Conservation (phyloP, 805 yeast species). For the Isabelozyma gotoi region DNA sequence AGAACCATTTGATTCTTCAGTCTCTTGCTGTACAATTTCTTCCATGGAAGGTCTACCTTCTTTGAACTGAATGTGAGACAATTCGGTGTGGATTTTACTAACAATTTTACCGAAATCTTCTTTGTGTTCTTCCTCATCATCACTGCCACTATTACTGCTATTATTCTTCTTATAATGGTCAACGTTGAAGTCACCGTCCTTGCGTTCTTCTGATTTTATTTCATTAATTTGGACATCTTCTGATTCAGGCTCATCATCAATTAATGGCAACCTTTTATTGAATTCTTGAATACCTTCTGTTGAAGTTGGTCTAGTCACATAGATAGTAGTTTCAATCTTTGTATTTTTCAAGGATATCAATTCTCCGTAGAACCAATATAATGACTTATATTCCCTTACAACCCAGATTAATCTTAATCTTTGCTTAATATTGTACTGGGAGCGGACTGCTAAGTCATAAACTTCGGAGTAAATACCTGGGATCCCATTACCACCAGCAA, state of each 20-base stretch:
- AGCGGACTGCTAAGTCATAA: constrained; percentile 21
- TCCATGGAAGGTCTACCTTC: constrained; percentile 51
- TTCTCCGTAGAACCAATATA: constrained; percentile 50
- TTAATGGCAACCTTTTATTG: neutral
- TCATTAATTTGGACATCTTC: neutral
- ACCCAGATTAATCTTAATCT: constrained; percentile 59
- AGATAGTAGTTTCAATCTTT: constrained; percentile 26
- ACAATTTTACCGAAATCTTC: constrained; percentile 1
- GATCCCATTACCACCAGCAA: constrained; percentile 78
- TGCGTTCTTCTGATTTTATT: neutral
- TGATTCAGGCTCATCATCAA: neutral
- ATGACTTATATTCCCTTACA: constrained; percentile 49
- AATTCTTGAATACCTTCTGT: neutral
- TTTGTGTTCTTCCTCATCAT: constrained; percentile 2
- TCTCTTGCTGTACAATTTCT: constrained; percentile 33
- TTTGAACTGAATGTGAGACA: constrained; percentile 37
- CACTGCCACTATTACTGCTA: constrained; percentile 2
- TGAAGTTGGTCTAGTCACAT: constrained; percentile 22
- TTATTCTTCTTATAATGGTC: constrained; percentile 7
- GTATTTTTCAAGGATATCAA: constrained; percentile 19
- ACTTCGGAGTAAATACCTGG: constrained; percentile 54
- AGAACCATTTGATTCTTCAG: constrained; percentile 40
- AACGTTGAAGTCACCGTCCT: neutral
- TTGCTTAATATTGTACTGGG: constrained; percentile 16
- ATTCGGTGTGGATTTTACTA: constrained; percentile 14